Percentiles rank a stretch among this genome's conserved stretches.
These are phyloP conservation scores for Ilex asprella DNA, from an alignment of 257 asterid species.

Conservation along the genomic window DNA sequence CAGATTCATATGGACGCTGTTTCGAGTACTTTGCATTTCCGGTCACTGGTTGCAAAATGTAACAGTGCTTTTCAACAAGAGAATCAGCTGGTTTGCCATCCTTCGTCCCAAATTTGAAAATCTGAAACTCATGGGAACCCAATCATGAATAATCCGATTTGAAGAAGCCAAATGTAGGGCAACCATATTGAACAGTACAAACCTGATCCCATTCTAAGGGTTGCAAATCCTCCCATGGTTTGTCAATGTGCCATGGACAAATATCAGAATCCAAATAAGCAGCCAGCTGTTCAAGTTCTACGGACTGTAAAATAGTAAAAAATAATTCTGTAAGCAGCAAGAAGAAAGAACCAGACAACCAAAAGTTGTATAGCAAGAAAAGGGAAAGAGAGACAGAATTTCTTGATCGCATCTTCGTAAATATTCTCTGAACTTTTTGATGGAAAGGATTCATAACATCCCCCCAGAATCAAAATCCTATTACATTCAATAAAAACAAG, in stretches of 20 bases:
- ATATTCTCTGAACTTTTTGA: too few species aligned
- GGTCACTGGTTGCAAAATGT: slow-evolving; percentile 81
- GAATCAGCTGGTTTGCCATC: slow-evolving; percentile 65
- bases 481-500: too few species aligned
- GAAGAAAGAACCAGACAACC: not conserved
- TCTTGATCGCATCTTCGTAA: too few species aligned
- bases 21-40: slow-evolving; percentile 84
- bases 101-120: slow-evolving; percentile 75
- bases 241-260: slow-evolving; percentile 63
- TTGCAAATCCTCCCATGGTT: slow-evolving; percentile 74
- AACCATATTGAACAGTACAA: slow-evolving; percentile 18
- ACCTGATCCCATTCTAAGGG: slow-evolving; percentile 94
- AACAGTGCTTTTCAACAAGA: slow-evolving; percentile 50
- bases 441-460: too few species aligned
- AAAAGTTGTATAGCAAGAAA: not conserved
- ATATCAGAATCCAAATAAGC: slow-evolving; percentile 83
- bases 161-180: slow-evolving; percentile 11
- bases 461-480: too few species aligned
- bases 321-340: slow-evolving; percentile 13
- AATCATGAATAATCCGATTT: slow-evolving; percentile 15
- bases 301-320: slow-evolving; percentile 44
- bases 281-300: slow-evolving; percentile 84
- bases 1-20: slow-evolving; percentile 57
- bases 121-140: slow-evolving; percentile 35
- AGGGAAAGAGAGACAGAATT: not conserved